Evolutionary conservation across 768 basidiomycete genomes (phyloP).

Genomic region (Exsudoporus frostii): DNA sequence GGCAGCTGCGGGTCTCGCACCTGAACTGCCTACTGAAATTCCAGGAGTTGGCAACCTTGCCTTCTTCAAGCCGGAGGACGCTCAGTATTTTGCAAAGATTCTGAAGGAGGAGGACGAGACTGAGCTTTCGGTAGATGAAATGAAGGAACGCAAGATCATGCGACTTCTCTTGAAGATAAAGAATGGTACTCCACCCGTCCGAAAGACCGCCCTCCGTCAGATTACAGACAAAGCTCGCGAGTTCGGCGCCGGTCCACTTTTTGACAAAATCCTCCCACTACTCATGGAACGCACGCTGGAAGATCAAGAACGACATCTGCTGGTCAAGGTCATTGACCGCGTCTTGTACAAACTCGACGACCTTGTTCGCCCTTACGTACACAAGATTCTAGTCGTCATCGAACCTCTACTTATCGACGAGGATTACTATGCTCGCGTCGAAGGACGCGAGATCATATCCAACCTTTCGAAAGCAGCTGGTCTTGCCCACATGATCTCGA

Average conservation of each 20-base stretch:
- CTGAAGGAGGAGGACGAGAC: conserved; percentile 94
- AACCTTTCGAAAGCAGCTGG: conserved; percentile 98
- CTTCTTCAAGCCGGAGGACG: conserved; percentile 98
- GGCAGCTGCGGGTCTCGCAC: conserved; percentile 88
- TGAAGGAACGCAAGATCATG: conserved; percentile 99
- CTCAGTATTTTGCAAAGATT: conserved; percentile 96
- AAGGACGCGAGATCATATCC: conserved; percentile 98
- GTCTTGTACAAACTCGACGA: conserved; percentile 99
- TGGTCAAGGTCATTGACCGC: conserved; percentile 99
- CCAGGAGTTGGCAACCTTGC: conserved; percentile 96
- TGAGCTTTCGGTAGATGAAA: conserved; percentile 89
- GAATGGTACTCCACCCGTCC: conserved; percentile 97
- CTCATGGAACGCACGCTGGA: conserved; percentile 98
- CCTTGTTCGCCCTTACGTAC: conserved; percentile 96
- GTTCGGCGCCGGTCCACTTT: conserved; percentile 95
- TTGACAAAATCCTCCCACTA: conserved; percentile 96
- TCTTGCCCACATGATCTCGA: conserved; percentile 99
- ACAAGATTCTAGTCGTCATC: conserved; percentile 99
- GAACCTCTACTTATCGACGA: conserved; percentile 98
- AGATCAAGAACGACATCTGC: conserved; percentile 95
- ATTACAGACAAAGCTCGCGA: conserved; percentile 99
- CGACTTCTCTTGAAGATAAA: conserved; percentile 96
- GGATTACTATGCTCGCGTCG: conserved; percentile 94
- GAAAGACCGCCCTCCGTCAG: conserved; percentile 95
- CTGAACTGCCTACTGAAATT: conserved; percentile 94